Conservation (phyloP, 2,329 filamentous ascomycete species). For the Ophiobolus disseminans region DNA sequence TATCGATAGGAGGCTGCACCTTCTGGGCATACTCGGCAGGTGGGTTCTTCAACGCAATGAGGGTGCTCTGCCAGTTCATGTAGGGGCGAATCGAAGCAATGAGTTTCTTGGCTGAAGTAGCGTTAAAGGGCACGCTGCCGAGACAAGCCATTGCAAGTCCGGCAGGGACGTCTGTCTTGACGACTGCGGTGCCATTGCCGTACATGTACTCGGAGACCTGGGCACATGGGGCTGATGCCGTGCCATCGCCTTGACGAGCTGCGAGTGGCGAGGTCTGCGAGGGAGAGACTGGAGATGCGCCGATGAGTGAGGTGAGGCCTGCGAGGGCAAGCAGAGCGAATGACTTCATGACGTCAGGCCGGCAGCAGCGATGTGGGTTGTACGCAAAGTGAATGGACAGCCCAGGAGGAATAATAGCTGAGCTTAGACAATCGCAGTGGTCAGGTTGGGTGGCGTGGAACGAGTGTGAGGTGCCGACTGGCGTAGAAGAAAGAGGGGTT, state of each 20-base stretch:
- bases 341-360: constrained; percentile 30
- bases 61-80: constrained; percentile 56
- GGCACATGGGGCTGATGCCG: constrained; percentile 37
- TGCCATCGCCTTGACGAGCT: constrained; percentile 32
- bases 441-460: constrained; percentile 3
- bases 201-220: constrained; percentile 43
- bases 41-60: constrained; percentile 53
- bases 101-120: constrained; percentile 48
- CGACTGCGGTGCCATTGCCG: constrained; percentile 16
- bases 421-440: constrained; percentile 8
- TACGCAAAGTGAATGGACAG: constrained; percentile 6
- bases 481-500: constrained; percentile 6
- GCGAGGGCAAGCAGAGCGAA: constrained; percentile 27
- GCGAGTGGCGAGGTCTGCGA: constrained; percentile 20
- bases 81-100: constrained; percentile 52
- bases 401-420: constrained; percentile 8
- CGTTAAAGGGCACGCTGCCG: constrained; percentile 54
- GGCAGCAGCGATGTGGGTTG: background rate
- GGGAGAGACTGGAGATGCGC: constrained; percentile 33
- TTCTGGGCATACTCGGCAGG: constrained; percentile 56
- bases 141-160: constrained; percentile 55
- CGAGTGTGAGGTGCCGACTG: constrained; percentile 6
- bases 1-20: constrained; percentile 54
- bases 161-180: constrained; percentile 48
- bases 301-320: constrained; percentile 28